Conservation (phyloP, 2,329 filamentous ascomycete species). For the Alternaria arborescens region DNA sequence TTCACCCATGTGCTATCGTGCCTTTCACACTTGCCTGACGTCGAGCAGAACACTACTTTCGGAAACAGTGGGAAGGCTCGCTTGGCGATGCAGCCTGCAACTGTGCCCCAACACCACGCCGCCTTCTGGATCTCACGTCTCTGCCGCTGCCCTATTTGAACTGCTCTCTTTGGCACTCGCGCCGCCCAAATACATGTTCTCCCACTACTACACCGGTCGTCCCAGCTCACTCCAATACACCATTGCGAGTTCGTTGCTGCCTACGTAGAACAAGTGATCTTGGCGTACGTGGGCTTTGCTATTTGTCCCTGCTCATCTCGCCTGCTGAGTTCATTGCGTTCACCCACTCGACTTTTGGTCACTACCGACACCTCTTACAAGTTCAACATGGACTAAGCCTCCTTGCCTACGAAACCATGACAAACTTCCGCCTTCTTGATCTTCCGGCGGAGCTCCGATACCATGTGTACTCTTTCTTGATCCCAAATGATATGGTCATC, state of each 20-base stretch:
- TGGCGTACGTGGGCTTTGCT: no score
- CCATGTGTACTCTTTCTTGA: constrained; percentile 19
- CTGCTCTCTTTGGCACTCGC: no score
- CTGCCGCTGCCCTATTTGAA: not conserved
- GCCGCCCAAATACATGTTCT: no score
- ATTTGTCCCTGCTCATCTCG: no score
- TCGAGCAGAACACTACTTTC: not conserved
- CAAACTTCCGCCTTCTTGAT: constrained; percentile 23
- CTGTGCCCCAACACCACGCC: not conserved
- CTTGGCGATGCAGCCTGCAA: constrained; percentile 9
- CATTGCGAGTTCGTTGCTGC: no score
- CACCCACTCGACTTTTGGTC: not conserved
- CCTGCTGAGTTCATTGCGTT: no score
- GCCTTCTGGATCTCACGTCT: not conserved
- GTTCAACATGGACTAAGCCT: not conserved
- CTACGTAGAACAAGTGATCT: no score
- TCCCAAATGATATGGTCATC: constrained; percentile 18
- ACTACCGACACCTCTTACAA: not conserved
- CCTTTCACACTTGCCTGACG: not conserved
- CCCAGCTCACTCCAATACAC: no score
- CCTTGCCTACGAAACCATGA: not conserved
- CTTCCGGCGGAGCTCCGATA: constrained; percentile 30
- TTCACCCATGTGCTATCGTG: not conserved
- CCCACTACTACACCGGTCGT: no score
- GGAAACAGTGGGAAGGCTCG: not conserved